Conservation (phyloP, 2,329 filamentous ascomycete genomes). For the Aspergillus caelatus region DNA sequence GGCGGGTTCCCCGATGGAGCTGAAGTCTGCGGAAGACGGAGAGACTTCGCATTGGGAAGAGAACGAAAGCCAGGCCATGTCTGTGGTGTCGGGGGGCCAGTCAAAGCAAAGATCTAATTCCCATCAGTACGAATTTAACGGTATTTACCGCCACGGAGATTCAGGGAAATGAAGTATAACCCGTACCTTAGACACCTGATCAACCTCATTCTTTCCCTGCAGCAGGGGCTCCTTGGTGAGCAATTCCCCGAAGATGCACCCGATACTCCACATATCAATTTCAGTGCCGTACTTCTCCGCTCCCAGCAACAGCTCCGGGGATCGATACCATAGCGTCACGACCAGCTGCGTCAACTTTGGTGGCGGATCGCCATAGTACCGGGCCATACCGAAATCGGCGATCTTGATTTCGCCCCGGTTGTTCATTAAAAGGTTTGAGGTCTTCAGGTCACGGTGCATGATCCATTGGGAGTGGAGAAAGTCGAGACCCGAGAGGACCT, state of each 20-base stretch:
- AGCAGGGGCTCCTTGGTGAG: constrained; percentile 80
- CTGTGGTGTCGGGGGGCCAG: constrained; percentile 80
- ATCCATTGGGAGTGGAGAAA: constrained; percentile 92
- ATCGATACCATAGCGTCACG: constrained; percentile 95
- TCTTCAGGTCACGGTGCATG: constrained; percentile 90
- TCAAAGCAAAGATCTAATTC: constrained; percentile 76
- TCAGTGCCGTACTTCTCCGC: constrained; percentile 72
- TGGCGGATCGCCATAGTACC: constrained; percentile 79
- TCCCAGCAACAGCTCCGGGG: constrained; percentile 87
- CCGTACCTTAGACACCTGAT: constrained; percentile 71
- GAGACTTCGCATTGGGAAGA: constrained; percentile 79
- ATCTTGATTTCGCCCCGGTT: constrained; percentile 95
- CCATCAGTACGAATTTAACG: constrained; percentile 10
- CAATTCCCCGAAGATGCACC: constrained; percentile 93
- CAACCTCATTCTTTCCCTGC: constrained; percentile 89
- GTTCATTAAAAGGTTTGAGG: constrained; percentile 89
- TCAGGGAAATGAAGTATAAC: background rate
- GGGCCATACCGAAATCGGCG: constrained; percentile 97
- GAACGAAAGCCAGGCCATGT: constrained; percentile 85
- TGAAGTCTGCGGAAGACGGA: constrained; percentile 65
- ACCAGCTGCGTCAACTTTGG: constrained; percentile 86
- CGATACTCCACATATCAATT: constrained; percentile 94
- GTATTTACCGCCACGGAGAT: background rate
- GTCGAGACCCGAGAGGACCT: constrained; percentile 76
- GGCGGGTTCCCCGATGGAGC: constrained; percentile 42